These are phyloP conservation scores for Discostella stelligeroides DNA, from an alignment of 108 stramenopile species.

Conservation along the genomic window DNA sequence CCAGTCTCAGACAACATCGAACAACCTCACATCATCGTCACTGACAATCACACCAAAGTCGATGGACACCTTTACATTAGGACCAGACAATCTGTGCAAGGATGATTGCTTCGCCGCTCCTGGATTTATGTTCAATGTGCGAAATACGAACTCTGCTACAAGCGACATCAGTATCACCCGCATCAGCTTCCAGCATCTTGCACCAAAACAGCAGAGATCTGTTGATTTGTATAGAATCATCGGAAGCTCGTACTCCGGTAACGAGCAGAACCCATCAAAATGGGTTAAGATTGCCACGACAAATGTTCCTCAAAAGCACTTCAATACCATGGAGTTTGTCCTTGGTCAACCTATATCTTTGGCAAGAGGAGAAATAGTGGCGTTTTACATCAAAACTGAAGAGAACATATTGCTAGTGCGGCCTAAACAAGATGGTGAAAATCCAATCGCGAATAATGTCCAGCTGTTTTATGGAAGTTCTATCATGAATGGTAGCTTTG, in stretches of 20 bases:
- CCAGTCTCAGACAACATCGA: background rate
- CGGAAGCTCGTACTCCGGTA: constrained; percentile 11
- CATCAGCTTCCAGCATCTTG: constrained; percentile 15
- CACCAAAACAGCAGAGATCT: background rate
- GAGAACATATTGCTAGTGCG: background rate
- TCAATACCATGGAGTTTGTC: background rate
- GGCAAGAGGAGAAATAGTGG: background rate
- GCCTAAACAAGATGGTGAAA: background rate
- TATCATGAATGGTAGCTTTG: background rate
- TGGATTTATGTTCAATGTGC: constrained; percentile 27
- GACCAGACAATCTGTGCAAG: background rate
- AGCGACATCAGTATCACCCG: constrained; percentile 1
- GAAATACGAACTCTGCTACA: background rate
- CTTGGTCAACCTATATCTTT: background rate
- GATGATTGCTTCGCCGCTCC: constrained; percentile 14
- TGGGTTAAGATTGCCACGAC: constrained; percentile 20
- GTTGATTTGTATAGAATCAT: background rate
- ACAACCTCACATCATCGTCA: too few relatives aligned
- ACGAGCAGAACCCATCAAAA: constrained; percentile 1
- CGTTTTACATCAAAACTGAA: background rate
- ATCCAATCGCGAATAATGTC: background rate
- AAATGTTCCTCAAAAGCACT: constrained; percentile 4
- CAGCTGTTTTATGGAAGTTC: background rate
- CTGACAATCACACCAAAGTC: background rate
- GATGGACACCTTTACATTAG: background rate